Base-by-base conservation (phyloP, 2,329 filamentous ascomycete genomes). In the Pseudocercospora vitis region DNA sequence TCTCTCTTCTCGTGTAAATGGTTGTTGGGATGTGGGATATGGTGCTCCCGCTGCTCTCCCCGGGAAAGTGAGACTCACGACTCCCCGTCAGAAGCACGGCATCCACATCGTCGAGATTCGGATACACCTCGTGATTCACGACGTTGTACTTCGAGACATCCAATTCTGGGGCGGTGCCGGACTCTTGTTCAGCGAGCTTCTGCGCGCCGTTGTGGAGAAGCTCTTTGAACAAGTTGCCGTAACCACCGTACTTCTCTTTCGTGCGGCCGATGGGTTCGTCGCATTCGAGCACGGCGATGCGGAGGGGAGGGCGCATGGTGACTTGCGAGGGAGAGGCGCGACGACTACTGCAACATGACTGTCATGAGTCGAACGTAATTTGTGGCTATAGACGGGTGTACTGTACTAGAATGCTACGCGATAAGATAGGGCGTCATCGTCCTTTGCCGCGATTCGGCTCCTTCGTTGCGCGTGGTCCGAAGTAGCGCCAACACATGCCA, bases 261-360 rank as follows among this genome's bases (percentile, higher is more conserved):
- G 86, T 82, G 37, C 80, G 72, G 1, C 83, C 80, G 46, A 87
- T 77, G 1, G 90, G 90, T 1, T 82, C 88, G 73, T 96, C 92
- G 76, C 88, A 87, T 78, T 96, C 89, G 62, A 97, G 84, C 63
- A 97, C 81, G 42, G 91, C 91, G 72, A 96, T 86, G 52, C 88
- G 86, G 62, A 92, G 74, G 33, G 59, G 57, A 4, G 57, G 37
- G 14, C 18, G 37, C 26, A 29, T 29, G 6, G 26, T 11, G 6
- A 29, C 11, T 7, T 29, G 26, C 11, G 26, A 7, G 26, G 6
- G 26, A 29, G 26, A 29, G 26, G 26, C n/a, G n/a, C n/a, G n/a
- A n/a, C n/a, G n/a, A n/a, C n/a, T n/a, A n/a, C n/a, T n/a, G n/a
- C n/a, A n/a, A n/a, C 26, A 29, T 29, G 26, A 11, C 26, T 29